Percentiles rank a stretch among this genome's conserved stretches.
These are phyloP conservation scores for Candida sojae DNA, from an alignment of 1,139 yeast genomes.

Conservation along the genomic window DNA sequence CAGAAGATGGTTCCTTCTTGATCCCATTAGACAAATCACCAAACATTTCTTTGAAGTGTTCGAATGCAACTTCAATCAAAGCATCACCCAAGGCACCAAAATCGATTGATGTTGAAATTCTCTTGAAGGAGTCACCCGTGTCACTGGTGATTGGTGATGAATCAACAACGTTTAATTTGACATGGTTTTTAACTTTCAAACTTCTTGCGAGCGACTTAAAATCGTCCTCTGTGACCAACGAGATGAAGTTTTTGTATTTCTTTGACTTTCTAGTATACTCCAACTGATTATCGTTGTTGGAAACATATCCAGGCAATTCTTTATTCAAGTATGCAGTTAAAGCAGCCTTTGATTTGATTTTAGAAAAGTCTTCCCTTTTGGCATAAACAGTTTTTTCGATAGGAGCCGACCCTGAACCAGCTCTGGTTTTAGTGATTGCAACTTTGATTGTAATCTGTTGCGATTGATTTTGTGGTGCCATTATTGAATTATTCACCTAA, in stretches of 20 bases:
- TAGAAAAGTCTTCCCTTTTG: conserved; percentile 13
- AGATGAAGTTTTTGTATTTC: conserved; percentile 42
- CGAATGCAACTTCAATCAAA: conserved; percentile 25
- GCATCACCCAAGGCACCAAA: conserved; percentile 25
- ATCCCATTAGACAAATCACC: conserved; percentile 13
- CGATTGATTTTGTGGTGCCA: conserved; percentile 3
- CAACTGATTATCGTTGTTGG: conserved; percentile 13
- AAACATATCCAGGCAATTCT: conserved; percentile 6
- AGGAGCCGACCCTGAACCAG: conserved; percentile 5
- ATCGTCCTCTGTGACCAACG: conserved; percentile 40
- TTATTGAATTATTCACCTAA: not conserved
- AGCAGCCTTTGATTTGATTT: conserved; percentile 17
- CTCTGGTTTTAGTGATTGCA: conserved; percentile 11
- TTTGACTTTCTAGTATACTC: conserved; percentile 39
- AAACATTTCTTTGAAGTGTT: conserved; percentile 23
- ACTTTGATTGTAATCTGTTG: conserved; percentile 16
- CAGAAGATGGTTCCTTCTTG: conserved; percentile 5
- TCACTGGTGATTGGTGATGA: conserved; percentile 6
- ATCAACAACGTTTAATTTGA: conserved; percentile 32
- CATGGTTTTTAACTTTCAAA: conserved; percentile 43
- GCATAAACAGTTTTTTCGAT: conserved; percentile 15
- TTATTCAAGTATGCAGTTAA: conserved; percentile 16
- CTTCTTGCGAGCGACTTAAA: conserved; percentile 50
- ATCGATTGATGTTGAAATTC: conserved; percentile 17
- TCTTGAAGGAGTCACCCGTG: conserved; percentile 5